Evolutionary conservation across 2,329 filamentous ascomycete species (phyloP), one percentile per base, ranked within the genome.

Genomic region (Colletotrichum simmondsii): DNA sequence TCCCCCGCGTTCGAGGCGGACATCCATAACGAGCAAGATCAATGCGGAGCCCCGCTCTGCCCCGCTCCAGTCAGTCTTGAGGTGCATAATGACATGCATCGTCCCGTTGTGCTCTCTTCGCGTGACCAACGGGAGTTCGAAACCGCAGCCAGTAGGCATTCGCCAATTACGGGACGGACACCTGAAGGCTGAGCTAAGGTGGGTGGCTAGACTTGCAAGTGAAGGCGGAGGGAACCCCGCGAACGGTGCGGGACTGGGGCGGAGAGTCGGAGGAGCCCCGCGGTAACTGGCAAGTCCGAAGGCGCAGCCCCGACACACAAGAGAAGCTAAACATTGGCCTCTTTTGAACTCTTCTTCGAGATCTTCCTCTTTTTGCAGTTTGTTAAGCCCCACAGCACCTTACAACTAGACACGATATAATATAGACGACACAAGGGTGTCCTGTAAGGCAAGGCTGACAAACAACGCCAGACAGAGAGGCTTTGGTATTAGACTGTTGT

Each of bases 401-500:
- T 22, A 22, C 8, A 49, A 22, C 42, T 49, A 4, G 19, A 4
- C 42, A 11, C 42, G 19, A n/a, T 49, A 4, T 3, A 22, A 22
- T 8, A 11, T 19, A 0, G 19, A 22, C 11, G 42, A 19, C 8
- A 10, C 8, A 11, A 49, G 8, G 3, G 42, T 10, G 42, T 8
- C 4, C 19, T 19, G 42, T 7, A n/a, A 49, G 42, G 42, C 28
- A 37, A n/a, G 11, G 28, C 46, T 53, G 60, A 12, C 42, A 53
- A 52, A 53, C 12, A 63, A 63, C 42, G 60, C 60, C 28, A 63
- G 60, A 63, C 28, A 56, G 61, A 56, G 61, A 56, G 49, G 46
- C 32, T 63, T 68, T 24, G 35, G 53, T 72, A 68, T 72, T 72
- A 72, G 61, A 72, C 49, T 72, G 62, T 72, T 22, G 57, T 68